These are phyloP conservation scores for Bipolaris cookei DNA, from an alignment of 2,329 filamentous ascomycete species.

Conservation along the genomic window DNA sequence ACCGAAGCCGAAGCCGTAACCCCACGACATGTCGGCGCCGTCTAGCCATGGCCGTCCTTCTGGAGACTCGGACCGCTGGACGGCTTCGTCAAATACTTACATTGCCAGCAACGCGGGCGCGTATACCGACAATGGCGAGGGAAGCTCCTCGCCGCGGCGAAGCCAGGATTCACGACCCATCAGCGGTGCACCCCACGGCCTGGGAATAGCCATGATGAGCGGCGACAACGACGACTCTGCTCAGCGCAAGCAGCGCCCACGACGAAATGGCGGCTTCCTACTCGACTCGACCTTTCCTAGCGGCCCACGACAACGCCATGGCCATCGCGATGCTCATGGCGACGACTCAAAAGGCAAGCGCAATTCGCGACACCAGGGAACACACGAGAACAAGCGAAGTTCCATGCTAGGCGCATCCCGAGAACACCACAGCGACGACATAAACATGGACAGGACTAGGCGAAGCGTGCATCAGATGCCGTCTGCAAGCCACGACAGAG, in stretches of 20 bases:
- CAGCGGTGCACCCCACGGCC: conserved; percentile 15
- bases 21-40: conserved; percentile 39
- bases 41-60: conserved; percentile 45
- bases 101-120: conserved; percentile 36
- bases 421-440: conserved; percentile 9
- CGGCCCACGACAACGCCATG: conserved; percentile 34
- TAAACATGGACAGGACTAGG: conserved; percentile 33
- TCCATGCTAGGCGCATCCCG: conserved; percentile 6
- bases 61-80: conserved; percentile 43
- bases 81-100: conserved; percentile 42
- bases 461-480: conserved; percentile 14
- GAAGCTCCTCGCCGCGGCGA: conserved; percentile 34
- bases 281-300: conserved; percentile 52
- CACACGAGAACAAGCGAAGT: conserved; percentile 28
- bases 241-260: conserved; percentile 36
- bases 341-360: conserved; percentile 51
- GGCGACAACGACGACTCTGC: conserved; percentile 41
- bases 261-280: conserved; percentile 53
- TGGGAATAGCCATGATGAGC: conserved; percentile 17
- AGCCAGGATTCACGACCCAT: conserved; percentile 25
- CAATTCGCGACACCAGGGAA: conserved; percentile 37
- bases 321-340: conserved; percentile 33
- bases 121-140: conserved; percentile 36
- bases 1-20: conserved; percentile 22
- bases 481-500: conserved; percentile 14